These are phyloP conservation scores for Drosera capensis DNA, from an alignment of 148 eudicot genomes.

Conservation along the genomic window DNA sequence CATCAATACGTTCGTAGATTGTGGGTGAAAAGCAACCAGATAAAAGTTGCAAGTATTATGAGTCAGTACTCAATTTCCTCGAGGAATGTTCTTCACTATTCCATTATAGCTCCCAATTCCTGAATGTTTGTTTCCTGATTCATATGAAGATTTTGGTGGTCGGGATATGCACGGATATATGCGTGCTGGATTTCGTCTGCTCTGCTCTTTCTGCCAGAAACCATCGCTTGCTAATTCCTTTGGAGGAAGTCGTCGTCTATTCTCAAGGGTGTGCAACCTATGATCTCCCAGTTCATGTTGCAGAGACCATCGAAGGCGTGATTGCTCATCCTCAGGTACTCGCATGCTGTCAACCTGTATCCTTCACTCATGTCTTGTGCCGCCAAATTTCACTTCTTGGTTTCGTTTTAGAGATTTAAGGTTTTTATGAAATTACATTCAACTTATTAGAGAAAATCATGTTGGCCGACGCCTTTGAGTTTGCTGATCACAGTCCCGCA, in stretches of 20 bases:
- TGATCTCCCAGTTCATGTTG: slow-evolving; percentile 65
- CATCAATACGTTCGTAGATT: slow-evolving; percentile 70
- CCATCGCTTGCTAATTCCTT: slow-evolving; percentile 55
- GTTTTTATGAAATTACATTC: too few species aligned
- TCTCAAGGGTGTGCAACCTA: slow-evolving; percentile 80
- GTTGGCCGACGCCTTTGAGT: too few species aligned
- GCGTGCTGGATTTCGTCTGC: slow-evolving; percentile 79
- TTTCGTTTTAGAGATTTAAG: not conserved
- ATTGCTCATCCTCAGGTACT: slow-evolving; percentile 82
- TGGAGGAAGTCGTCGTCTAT: slow-evolving; percentile 74
- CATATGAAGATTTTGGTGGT: slow-evolving; percentile 74
- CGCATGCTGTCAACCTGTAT: slow-evolving; percentile 1
- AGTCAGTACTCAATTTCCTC: not conserved
- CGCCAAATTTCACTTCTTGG: not conserved
- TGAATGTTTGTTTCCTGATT: not conserved
- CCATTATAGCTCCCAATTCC: not conserved
- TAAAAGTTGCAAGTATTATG: slow-evolving; percentile 52
- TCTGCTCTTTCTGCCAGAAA: slow-evolving; percentile 83
- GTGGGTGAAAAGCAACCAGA: slow-evolving; percentile 73
- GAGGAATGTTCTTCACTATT: not conserved
- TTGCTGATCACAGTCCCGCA: too few species aligned
- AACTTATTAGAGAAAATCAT: too few species aligned
- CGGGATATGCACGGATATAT: slow-evolving; percentile 90
- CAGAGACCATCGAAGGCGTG: slow-evolving; percentile 37
- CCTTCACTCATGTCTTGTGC: not conserved